Evolutionary conservation across 2,329 filamentous ascomycete genomes (phyloP), one percentile per base, ranked within the genome.

Genomic region (Venturia asperata): DNA sequence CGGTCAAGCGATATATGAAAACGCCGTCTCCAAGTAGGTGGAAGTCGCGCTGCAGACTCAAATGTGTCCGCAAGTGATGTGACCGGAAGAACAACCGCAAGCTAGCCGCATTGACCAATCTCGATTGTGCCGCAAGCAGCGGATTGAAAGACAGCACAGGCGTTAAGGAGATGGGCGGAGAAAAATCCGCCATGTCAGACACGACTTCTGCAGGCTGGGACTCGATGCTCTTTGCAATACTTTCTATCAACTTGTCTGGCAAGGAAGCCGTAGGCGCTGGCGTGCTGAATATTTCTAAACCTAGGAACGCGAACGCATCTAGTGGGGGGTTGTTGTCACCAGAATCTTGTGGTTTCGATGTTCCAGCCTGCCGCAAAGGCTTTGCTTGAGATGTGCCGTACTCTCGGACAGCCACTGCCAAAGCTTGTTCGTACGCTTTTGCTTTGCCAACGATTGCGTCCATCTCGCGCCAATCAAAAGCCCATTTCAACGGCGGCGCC

Each of bases 21-120:
- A 90, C 81, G 6, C 92, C 92, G 70, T 94, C 92, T 1, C 91
- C 89, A 7, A 97, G 80, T 1, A 97, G 82, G 63, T 95, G 90
- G 68, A 94, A 97, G 55, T 88, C 84, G 66, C 85, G 85, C 71
- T 96, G 91, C 1, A 96, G 72, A 5, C 81, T 80, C 0, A 97
- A 77, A 72, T 97, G 92, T 1, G 83, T 78, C 19, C 85, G 83
- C 4, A 99, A 76, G 11, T 85, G 79, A 71, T 96, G 90, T 6
- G 85, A 81, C 21, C 83, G 83, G 73, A 97, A 95, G 24, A 97
- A 83, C 10, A 95, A 79, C 21, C 85, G 81, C 70, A 96, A 83
- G 65, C 89, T 90, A 63, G 90, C 88, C 39, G 85, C 85, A 69
- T 92, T 94, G 45, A 96, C 82, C 0, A 96, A 78, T 52, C 85